A percentile compares a stretch with the other conserved stretches of the same genome.
Conservation (phyloP, 768 basidiomycete genomes). For the Hygrophorus russula region DNA sequence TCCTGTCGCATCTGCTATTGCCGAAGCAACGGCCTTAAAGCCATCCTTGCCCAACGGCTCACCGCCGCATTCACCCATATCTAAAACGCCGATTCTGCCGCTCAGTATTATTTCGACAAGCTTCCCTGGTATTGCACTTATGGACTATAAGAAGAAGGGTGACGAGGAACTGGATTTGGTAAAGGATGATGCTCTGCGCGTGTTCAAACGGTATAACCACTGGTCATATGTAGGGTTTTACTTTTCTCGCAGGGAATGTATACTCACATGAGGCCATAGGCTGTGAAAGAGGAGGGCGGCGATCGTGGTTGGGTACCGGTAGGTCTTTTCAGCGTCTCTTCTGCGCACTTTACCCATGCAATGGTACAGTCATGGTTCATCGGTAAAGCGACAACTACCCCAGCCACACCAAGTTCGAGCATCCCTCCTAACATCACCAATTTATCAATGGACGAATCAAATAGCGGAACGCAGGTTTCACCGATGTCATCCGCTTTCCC, state of each 20-base stretch:
- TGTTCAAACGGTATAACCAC: conserved; percentile 97
- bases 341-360: conserved; percentile 6
- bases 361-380: conserved; percentile 79
- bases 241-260: conserved; percentile 5
- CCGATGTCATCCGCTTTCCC: conserved; percentile 85
- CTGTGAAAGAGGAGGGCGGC: conserved; percentile 87
- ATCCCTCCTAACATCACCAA: conserved; percentile 17
- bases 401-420: conserved; percentile 33
- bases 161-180: conserved; percentile 84
- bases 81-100: conserved; percentile 78
- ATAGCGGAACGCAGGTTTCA: conserved; percentile 45
- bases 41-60: conserved; percentile 24
- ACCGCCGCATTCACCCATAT: conserved; percentile 25
- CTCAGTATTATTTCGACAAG: conserved; percentile 92
- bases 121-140: conserved; percentile 91
- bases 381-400: conserved; percentile 58
- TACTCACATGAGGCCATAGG: conserved; percentile 31
- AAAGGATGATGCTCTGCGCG: conserved; percentile 82
- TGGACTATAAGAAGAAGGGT: conserved; percentile 93
- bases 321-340: conserved; percentile 16
- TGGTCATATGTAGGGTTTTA: conserved; percentile 73
- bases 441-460: conserved; percentile 24
- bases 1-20: conserved; percentile 80
- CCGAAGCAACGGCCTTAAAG: conserved; percentile 65
- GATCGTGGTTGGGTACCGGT: conserved; percentile 96